Base-by-base conservation (phyloP, 106 monocot species). In the Apostasia shenzhenica region DNA sequence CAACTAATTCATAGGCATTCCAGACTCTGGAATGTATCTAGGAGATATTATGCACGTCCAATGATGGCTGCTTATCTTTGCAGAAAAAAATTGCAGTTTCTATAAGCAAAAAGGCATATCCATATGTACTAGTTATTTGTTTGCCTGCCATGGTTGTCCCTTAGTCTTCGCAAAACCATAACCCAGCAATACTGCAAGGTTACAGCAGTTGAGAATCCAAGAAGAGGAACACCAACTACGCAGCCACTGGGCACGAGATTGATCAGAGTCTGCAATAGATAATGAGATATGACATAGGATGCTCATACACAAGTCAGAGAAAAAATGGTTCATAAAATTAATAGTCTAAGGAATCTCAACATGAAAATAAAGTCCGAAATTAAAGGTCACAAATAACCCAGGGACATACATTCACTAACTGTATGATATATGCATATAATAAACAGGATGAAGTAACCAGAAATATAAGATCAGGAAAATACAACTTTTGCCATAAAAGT, bases 191-290 rank as follows among this genome's bases (percentile, higher is more conserved):
- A 80, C 1, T 83, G 80, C 70, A 89, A 75, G 7, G 89, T 92
- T 13, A 76, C 57, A 47, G 64, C 80, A 53, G 78, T 77, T 48
- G 70, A 53, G 41, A 78, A 38, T 49, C 70, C 74, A 14, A 97
- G 80, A 1, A 97, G 70, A 54, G 95, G 84, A 55, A 85, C 70
- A 14, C 92, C 84, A 50, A 87, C 10, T 0, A 77, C 14, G 55
- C 92, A 97, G 65, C 92, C 95, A 37, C 86, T 84, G 2, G 86
- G 81, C 47, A 73, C 76, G 8, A 97, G 78, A 69, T 97, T 97
- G 48, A 97, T 72, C 59, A 97, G 74, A 5, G 95, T 97, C 95
- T 97, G 89, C 40, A 66, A 75, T 55, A 3, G 54, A 70, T 45
- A 45, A 61, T n/a, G 12, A 40, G 12, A 51, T 26, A 26, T 26